Base-by-base conservation (phyloP, 257 asterid species). In the Fraxinus pennsylvanica region DNA sequence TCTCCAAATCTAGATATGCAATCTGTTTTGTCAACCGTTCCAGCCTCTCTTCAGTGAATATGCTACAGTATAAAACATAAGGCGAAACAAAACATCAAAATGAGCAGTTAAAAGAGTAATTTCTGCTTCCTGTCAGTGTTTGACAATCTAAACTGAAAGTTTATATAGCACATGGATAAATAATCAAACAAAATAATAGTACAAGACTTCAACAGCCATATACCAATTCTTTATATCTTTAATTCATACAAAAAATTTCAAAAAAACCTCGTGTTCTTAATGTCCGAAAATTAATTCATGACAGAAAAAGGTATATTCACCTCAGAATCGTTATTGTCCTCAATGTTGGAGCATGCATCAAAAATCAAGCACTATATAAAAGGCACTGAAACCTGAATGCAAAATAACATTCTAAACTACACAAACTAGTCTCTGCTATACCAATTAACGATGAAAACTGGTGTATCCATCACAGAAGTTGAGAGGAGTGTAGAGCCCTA, bases 41-140 rank as follows among this genome's bases (percentile, higher is more conserved):
- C 89, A 96, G 82, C 82, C 99, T 92, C 89, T 96, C 99, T 84
- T 96, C 97, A 25, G 88, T 83, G 72, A 96, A 93, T 82, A 96
- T 92, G 90, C 99, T 96, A 80, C 85, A 81, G 71, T 50, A 78
- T 63, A 79, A 81, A 80, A 43, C 39, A 76, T 72, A 82, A 79
- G 50, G 47, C 45, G 76, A 67, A 52, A 69, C 36, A 67, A 78
- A 41, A 21, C 29, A 63, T 27, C 59, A 72, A 52, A 70, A 54
- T 12, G 63, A 75, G 81, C 68, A 54, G 57, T 72, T 22, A n/a
- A 45, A 72, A 84, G 78, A 52, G 69, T 19, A n/a, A 74, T 69
- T 33, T 76, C 76, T 76, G 38, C 68, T 15, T 21, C 52, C 43
- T 75, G 70, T 32, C 68, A 30, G 57, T 68, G 59, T 9, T 35